phyloP scores from a whole-genome alignment of 352 stramenopile genomes.

The Hyaloperonospora arabidopsidis region DNA sequence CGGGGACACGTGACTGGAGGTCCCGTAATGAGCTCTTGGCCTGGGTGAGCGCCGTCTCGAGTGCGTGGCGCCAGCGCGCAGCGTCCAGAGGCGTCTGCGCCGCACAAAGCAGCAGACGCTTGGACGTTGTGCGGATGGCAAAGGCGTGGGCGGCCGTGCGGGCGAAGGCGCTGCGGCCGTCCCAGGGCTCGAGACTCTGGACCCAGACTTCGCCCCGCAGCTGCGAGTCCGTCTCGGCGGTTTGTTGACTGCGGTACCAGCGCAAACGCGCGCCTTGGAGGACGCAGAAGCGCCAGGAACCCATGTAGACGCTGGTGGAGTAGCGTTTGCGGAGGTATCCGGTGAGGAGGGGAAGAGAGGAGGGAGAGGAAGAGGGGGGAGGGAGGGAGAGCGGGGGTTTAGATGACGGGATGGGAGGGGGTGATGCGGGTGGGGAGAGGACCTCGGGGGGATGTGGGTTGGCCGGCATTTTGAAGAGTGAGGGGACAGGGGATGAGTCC shows the following conservation, averaged over 20 bases:
- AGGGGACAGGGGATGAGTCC: too few relatives aligned
- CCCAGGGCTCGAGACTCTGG: constrained; percentile 49
- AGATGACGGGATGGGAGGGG: neutral
- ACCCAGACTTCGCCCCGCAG: constrained; percentile 59
- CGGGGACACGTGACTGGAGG: too few relatives aligned
- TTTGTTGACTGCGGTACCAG: constrained; percentile 59
- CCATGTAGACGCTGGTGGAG: constrained; percentile 63
- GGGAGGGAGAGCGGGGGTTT: neutral
- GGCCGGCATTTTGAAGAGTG: too few relatives aligned
- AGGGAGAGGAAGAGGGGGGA: neutral
- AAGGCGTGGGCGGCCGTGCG: constrained; percentile 47
- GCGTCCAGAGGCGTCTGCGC: constrained; percentile 37
- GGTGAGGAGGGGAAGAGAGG: constrained; percentile 23
- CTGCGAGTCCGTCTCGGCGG: constrained; percentile 37
- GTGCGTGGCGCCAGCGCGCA: constrained; percentile 36
- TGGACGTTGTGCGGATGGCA: constrained; percentile 47
- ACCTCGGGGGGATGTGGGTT: too few relatives aligned
- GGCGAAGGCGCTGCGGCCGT: constrained; percentile 44
- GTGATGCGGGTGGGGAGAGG: too few relatives aligned
- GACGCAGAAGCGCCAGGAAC: constrained; percentile 66
- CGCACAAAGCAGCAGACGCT: constrained; percentile 54
- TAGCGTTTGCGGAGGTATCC: constrained; percentile 67
- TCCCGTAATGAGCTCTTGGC: constrained; percentile 15
- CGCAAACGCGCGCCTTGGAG: constrained; percentile 48
- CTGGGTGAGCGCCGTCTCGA: constrained; percentile 24